A percentile compares a stretch with the other conserved stretches of the same genome.
phyloP scores from a whole-genome alignment of 192 early-diverging fungal genomes.

The Rhizoclosmatium sp. region DNA sequence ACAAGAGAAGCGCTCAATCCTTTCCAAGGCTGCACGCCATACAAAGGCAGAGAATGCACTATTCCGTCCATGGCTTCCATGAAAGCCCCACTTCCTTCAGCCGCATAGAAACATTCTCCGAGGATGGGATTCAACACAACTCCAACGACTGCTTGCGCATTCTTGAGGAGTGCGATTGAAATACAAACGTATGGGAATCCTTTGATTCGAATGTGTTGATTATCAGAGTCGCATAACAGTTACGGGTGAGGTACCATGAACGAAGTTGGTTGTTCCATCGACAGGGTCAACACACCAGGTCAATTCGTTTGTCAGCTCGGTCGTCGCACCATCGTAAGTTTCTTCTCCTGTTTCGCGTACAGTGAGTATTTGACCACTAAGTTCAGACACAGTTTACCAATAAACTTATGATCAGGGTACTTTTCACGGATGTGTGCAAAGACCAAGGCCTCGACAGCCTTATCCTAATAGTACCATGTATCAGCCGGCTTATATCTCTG shows the following conservation, averaged over 20 bases:
- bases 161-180: constrained; percentile 83
- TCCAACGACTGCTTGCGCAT: constrained; percentile 80
- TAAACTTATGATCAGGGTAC: constrained; percentile 80
- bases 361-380: no score
- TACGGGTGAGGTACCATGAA: constrained; percentile 27
- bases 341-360: constrained; percentile 16
- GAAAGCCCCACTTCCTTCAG: constrained; percentile 69
- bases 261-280: constrained; percentile 64
- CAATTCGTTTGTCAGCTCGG: constrained; percentile 68
- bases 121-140: constrained; percentile 92
- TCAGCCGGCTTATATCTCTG: no score
- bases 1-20: constrained; percentile 77
- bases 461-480: constrained; percentile 42
- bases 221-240: no score
- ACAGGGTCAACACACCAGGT: constrained; percentile 95
- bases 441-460: constrained; percentile 78
- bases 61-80: constrained; percentile 54
- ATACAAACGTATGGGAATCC: constrained; percentile 84
- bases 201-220: no score
- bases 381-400: constrained; percentile 58
- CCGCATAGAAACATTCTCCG: constrained; percentile 72
- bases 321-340: constrained; percentile 35
- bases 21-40: constrained; percentile 61
- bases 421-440: constrained; percentile 62
- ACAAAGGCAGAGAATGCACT: constrained; percentile 60